Percentiles rank a stretch among this genome's conserved stretches.
phyloP scores from a whole-genome alignment of 1,284 basidiomycete species.

The Cryptococcus jaspeensis region DNA sequence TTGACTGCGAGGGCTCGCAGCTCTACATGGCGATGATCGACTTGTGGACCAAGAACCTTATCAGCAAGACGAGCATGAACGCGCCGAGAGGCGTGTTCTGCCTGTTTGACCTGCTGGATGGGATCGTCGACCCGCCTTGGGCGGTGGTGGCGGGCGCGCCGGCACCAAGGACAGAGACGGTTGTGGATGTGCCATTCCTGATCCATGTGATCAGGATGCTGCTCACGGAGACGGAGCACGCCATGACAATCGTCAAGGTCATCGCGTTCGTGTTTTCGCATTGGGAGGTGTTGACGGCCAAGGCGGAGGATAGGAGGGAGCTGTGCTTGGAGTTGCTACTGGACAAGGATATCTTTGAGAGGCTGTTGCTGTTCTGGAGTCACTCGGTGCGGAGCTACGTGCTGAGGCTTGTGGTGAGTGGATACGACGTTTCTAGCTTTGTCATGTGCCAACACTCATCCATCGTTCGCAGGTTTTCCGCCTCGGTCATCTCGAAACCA shows the following conservation, averaged over 20 bases:
- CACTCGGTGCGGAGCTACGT: constrained; percentile 55
- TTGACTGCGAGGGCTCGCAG: constrained; percentile 48
- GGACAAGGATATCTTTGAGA: constrained; percentile 52
- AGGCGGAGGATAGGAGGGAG: constrained; percentile 49
- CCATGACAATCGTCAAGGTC: constrained; percentile 54
- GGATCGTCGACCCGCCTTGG: constrained; percentile 44
- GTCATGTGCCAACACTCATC: neutral
- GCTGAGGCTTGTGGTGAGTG: constrained; percentile 50
- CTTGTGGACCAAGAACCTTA: constrained; percentile 53
- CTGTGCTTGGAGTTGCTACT: constrained; percentile 54
- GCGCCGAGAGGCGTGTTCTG: constrained; percentile 56
- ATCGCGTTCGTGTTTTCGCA: constrained; percentile 56
- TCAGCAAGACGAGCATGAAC: constrained; percentile 55
- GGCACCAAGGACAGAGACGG: constrained; percentile 14
- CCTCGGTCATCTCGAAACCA: constrained; percentile 53
- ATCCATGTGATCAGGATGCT: constrained; percentile 53
- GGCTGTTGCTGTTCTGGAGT: constrained; percentile 55
- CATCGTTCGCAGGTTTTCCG: constrained; percentile 49
- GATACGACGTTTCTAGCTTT: no score
- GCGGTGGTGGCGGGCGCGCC: constrained; percentile 28
- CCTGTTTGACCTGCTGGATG: constrained; percentile 52
- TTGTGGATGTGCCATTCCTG: constrained; percentile 53
- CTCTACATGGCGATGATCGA: constrained; percentile 54
- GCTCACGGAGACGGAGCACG: constrained; percentile 55
- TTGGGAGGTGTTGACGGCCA: constrained; percentile 55